Base-by-base conservation (phyloP, 768 basidiomycete species). In the Neoboletus subvelutipes region DNA sequence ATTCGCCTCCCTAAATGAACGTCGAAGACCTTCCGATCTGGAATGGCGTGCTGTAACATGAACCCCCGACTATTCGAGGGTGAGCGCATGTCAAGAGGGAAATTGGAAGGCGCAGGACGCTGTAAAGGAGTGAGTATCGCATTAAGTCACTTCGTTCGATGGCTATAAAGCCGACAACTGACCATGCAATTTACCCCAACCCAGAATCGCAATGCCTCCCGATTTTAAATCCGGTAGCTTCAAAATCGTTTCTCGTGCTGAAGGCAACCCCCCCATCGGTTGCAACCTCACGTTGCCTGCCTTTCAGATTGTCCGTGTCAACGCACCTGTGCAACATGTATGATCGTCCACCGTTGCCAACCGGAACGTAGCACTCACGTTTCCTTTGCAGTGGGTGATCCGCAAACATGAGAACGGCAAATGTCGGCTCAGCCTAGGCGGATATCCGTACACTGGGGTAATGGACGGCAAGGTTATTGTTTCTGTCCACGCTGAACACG, bases 161-260 rank as follows among this genome's bases (percentile, higher is more conserved):
- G 24, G 18, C 8, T 48, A 52, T 52, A 52, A 52, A 52, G 29
- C 17, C 10, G 2, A 11, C 10, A n/a, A 24, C 24, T 9, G 17
- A 15, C 20, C 8, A 4, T 11, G 5, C 17, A 15, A 8, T 45
- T 45, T 50, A 42, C 12, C 26, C n/a, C 40, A 39, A 40, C 22
- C 34, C 37, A 52, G 8, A 24, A 7, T 17, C 20, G 24, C 24
- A 26, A 55, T 55, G 54, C 4, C 45, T 31, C n/a, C 29, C n/a
- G 29, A 41, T 8, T 13, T 47, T 20, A 1, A 6, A 1, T 0
- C 40, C 5, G 34, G 46, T n/a, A 0, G 0, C 2, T 43, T 17
- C 41, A 33, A 11, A 2, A 59, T 60, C 15, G 2, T 42, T 18
- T 40, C 57, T 33, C 15, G 39, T 10, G 0, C 10, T 5, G 36